Percentiles rank a stretch among this genome's conserved stretches.
phyloP scores from a whole-genome alignment of 495 filamentous ascomycete genomes.

The Bathelium albidoporum region DNA sequence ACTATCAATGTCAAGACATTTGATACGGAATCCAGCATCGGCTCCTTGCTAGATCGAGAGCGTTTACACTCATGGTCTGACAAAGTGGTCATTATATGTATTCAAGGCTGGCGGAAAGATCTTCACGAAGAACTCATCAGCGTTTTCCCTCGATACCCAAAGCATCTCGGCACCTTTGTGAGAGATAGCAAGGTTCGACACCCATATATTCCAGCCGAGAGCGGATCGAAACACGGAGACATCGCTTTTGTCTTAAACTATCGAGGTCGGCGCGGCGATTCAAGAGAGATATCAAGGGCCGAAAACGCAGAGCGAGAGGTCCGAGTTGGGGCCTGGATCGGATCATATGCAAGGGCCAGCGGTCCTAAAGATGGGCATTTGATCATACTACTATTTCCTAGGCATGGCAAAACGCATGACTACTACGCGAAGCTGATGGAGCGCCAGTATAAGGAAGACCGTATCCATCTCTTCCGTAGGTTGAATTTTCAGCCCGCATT shows the following conservation, averaged over 20 bases:
- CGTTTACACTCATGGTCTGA: background rate
- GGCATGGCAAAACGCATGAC: background rate
- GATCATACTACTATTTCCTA: background rate
- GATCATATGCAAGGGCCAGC: background rate
- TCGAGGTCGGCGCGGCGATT: background rate
- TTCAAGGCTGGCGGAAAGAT: background rate
- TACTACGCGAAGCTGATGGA: background rate
- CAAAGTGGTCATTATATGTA: background rate
- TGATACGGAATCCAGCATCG: too few species aligned
- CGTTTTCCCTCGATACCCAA: background rate
- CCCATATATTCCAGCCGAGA: background rate
- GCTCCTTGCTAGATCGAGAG: background rate
- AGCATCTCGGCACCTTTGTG: background rate
- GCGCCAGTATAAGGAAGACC: background rate
- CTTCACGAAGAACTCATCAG: background rate
- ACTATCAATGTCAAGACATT: background rate
- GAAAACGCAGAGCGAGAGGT: background rate
- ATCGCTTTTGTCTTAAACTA: background rate
- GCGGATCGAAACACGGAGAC: background rate
- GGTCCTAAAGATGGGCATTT: background rate
- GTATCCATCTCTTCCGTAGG: background rate
- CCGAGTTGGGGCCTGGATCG: background rate
- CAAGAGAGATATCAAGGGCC: background rate
- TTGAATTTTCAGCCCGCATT: background rate
- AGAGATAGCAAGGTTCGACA: background rate